Conservation (phyloP, 495 filamentous ascomycete species). For the Podospora tetraspora region DNA sequence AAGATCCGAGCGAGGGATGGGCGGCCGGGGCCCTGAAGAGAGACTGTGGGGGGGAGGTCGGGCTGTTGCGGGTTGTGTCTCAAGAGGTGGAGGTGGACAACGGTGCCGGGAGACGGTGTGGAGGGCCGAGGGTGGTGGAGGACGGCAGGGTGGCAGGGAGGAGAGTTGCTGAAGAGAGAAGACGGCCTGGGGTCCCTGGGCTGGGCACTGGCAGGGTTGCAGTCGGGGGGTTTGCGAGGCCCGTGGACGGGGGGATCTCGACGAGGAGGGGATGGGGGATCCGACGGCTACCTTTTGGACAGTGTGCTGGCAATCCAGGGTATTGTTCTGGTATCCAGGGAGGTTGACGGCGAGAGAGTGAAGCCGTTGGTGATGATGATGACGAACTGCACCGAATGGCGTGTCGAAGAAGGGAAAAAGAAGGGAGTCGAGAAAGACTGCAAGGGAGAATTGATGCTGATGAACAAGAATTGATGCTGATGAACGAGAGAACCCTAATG, state of each 20-base stretch:
- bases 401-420: background rate
- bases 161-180: conserved; percentile 3
- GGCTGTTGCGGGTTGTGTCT: conserved; percentile 46
- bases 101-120: background rate
- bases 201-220: conserved; percentile 12
- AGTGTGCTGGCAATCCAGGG: no score
- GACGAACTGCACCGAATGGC: background rate
- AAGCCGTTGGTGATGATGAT: background rate
- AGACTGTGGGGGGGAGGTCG: conserved; percentile 19
- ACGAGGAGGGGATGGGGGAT: background rate
- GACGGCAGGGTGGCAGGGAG: conserved; percentile 8
- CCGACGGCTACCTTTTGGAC: background rate
- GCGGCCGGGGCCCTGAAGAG: conserved; percentile 12
- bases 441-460: no score
- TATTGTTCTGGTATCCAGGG: background rate
- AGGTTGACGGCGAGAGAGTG: background rate
- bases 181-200: conserved; percentile 11
- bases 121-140: conserved; percentile 5
- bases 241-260: conserved; percentile 7
- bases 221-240: conserved; percentile 11
- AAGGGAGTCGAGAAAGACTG: background rate
- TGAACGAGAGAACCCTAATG: no score
- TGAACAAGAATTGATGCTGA: no score
- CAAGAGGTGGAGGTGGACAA: conserved; percentile 30
- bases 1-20: conserved; percentile 21